Evolutionary conservation across 768 basidiomycete genomes (phyloP).

Genomic region (Amanita subjunquillea): DNA sequence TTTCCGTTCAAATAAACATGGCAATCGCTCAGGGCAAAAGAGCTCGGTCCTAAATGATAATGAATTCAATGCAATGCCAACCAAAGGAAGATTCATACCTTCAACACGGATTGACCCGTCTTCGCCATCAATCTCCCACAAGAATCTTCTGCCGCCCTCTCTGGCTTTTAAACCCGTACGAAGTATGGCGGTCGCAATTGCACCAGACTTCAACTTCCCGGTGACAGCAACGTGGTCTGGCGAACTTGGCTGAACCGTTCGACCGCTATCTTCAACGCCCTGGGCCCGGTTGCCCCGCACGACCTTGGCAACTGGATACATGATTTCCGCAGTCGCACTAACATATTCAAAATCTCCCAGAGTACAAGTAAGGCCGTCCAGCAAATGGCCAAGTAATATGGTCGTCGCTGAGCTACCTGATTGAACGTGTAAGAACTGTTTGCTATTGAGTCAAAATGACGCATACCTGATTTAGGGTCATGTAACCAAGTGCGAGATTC

Average conservation of each 20-base stretch:
- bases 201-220: constrained; percentile 5
- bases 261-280: background rate
- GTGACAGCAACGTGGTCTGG: constrained; percentile 7
- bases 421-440: no score
- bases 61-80: background rate
- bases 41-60: background rate
- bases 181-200: constrained; percentile 1
- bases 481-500: no score
- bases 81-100: background rate
- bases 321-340: no score
- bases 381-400: no score
- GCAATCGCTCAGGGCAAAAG: background rate
- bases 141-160: constrained; percentile 6
- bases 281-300: background rate
- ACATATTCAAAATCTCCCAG: no score
- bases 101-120: constrained; percentile 10
- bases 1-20: constrained; percentile 12
- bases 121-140: constrained; percentile 11
- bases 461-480: no score
- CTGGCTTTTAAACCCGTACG: constrained; percentile 1
- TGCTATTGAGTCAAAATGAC: no score
- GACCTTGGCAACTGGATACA: background rate
- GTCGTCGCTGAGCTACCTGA: no score
- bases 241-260: background rate
- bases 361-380: no score